A percentile compares a stretch with the other conserved stretches of the same genome.
Conservation (phyloP, 345 rosid genomes). For the Lepidium aucheri region DNA sequence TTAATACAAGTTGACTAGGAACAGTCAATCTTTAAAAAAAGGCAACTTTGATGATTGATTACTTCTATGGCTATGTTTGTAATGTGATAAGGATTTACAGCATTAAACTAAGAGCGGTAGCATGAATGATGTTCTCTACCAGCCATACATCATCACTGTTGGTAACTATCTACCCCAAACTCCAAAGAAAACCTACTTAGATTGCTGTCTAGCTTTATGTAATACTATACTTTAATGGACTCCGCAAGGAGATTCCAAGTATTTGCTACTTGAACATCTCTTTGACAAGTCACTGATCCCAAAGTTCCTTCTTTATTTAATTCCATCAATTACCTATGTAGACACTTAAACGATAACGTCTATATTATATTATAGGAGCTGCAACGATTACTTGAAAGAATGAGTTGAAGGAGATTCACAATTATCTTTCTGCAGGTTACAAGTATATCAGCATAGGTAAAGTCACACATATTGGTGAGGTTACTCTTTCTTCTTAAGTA, state of each 20-base stretch:
- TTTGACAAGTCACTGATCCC: constrained; percentile 99
- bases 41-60: constrained; percentile 75
- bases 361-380: too few species aligned
- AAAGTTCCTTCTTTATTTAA: too few species aligned
- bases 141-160: constrained; percentile 58
- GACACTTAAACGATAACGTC: too few species aligned
- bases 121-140: constrained; percentile 92
- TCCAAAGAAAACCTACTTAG: background rate
- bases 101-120: constrained; percentile 83
- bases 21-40: constrained; percentile 60
- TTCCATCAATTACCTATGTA: too few species aligned
- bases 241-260: constrained; percentile 72
- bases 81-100: constrained; percentile 52
- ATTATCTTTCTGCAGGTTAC: too few species aligned
- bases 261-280: constrained; percentile 78
- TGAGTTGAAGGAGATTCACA: too few species aligned
- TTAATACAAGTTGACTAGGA: constrained; percentile 62
- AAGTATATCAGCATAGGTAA: too few species aligned
- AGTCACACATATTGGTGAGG: too few species aligned
- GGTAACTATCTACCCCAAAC: background rate
- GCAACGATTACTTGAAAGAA: too few species aligned
- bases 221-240: background rate
- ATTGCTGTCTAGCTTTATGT: background rate
- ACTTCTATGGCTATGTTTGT: constrained; percentile 71
- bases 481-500: too few species aligned